Base-by-base conservation (phyloP, 2,329 filamentous ascomycete genomes). In the Corinectria fuckeliana region DNA sequence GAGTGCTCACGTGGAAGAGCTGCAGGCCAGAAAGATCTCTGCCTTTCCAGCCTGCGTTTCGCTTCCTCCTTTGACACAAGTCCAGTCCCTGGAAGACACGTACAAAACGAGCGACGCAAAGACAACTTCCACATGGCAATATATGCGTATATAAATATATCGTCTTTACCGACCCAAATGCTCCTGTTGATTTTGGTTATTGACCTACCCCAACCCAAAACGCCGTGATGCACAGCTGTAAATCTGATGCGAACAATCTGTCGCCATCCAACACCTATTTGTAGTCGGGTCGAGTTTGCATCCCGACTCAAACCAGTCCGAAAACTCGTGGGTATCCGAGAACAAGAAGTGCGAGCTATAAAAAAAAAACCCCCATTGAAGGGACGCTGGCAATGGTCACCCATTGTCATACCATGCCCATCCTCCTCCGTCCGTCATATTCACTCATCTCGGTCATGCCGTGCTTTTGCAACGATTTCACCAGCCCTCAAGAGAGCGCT, bases 391-490 rank as follows among this genome's bases (percentile, higher is more conserved):
- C 10, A 18, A 7, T 25, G 10, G n/a, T 14, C 5, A 8, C n/a
- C n/a, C 5, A 11, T 28, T 28, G 16, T 45, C 51, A 36, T n/a
- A 9, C n/a, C 32, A 36, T 36, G 7, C n/a, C 7, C 8, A 18
- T 4, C 32, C 32, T 36, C 32, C n/a, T 36, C n/a, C n/a, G 52
- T n/a, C n/a, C 50, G 52, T 64, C 50, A 64, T 59, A 44, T 52
- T 60, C 58, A 51, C 44, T 65, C 67, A 23, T 65, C 52, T 47
- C 64, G 65, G 50, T 65, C 62, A 50, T 78, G 75, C 39, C 80
- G 79, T 57, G 82, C 82, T n/a, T n/a, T n/a, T n/a, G n/a, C n/a
- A 36, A 88, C 83, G 60, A 88, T 84, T 65, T 88, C 85, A 28
- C 85, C 84, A 9, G 86, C 86, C 60, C 78, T 79, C 2, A 88